Percentiles rank a stretch among this genome's conserved stretches.
These are phyloP conservation scores for Epithemia pelagica DNA, from an alignment of 108 stramenopile genomes.

Conservation along the genomic window DNA sequence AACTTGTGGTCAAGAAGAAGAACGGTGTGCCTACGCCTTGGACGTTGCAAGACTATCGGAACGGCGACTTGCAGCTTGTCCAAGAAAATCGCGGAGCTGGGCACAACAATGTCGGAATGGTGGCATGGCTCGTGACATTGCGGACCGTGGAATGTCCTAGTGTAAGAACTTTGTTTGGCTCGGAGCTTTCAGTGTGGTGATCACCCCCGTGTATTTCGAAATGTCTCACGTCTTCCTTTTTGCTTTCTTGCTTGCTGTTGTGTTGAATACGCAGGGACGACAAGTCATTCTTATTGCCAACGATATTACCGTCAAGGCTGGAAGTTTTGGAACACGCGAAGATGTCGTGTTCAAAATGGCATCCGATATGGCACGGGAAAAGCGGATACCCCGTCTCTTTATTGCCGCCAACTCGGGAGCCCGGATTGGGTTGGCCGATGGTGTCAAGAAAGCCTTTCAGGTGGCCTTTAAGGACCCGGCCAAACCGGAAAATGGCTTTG, in stretches of 20 bases:
- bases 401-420: slow-evolving; percentile 96
- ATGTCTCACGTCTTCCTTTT: not conserved
- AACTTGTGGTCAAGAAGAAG: slow-evolving; percentile 87
- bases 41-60: slow-evolving; percentile 82
- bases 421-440: slow-evolving; percentile 95
- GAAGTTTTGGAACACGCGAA: slow-evolving; percentile 98
- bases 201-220: not conserved
- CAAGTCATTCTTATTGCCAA: slow-evolving; percentile 98
- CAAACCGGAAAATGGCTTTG: slow-evolving; percentile 93
- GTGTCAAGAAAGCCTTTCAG: slow-evolving; percentile 86
- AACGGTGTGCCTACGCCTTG: slow-evolving; percentile 37
- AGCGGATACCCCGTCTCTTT: slow-evolving; percentile 89
- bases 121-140: slow-evolving; percentile 95
- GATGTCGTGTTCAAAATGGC: slow-evolving; percentile 97
- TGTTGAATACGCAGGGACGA: slow-evolving; percentile 29
- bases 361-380: slow-evolving; percentile 84
- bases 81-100: slow-evolving; percentile 85
- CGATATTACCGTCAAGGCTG: slow-evolving; percentile 96
- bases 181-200: no score
- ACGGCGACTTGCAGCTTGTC: slow-evolving; percentile 75
- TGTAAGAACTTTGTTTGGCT: no score
- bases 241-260: not conserved
- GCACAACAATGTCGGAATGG: slow-evolving; percentile 98
- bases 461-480: slow-evolving; percentile 92
- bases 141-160: slow-evolving; percentile 95